phyloP scores from a whole-genome alignment of 495 filamentous ascomycete genomes.

The Hypoxylon lenormandii region DNA sequence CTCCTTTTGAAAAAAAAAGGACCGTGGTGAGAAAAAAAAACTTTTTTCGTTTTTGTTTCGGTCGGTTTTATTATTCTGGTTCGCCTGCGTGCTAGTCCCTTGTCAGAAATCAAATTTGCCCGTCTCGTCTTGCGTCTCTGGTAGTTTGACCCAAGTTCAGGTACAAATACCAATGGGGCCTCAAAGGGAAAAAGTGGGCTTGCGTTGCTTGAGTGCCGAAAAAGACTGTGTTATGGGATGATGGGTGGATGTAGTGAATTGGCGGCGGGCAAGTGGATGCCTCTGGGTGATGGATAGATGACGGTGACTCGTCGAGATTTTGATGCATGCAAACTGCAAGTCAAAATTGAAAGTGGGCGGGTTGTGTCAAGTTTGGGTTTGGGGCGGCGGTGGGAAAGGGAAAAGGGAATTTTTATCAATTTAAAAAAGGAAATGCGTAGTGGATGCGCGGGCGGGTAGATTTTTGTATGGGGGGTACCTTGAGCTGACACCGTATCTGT shows the following conservation, averaged over 20 bases:
- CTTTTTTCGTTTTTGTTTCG: slow-evolving; percentile 43
- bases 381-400: slow-evolving; percentile 23
- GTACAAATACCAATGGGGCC: slow-evolving; percentile 45
- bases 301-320: slow-evolving; percentile 53
- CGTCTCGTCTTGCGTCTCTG: slow-evolving; percentile 36
- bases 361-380: slow-evolving; percentile 48
- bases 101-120: slow-evolving; percentile 46
- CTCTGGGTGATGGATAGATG: slow-evolving; percentile 47
- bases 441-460: slow-evolving; percentile 34
- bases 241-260: slow-evolving; percentile 52
- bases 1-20: slow-evolving; percentile 48
- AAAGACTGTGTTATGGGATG: slow-evolving; percentile 48
- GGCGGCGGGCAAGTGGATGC: slow-evolving; percentile 65
- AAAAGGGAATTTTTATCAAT: slow-evolving; percentile 39
- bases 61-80: slow-evolving; percentile 44
- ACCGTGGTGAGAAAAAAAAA: slow-evolving; percentile 51
- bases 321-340: slow-evolving; percentile 55
- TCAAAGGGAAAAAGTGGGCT: slow-evolving; percentile 52
- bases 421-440: slow-evolving; percentile 46
- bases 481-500: slow-evolving; percentile 37
- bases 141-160: slow-evolving; percentile 49
- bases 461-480: slow-evolving; percentile 35
- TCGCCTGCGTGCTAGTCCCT: slow-evolving; percentile 47
- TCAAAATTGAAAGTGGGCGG: slow-evolving; percentile 51
- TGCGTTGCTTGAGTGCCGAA: slow-evolving; percentile 51